Conservation (phyloP, 306 rosid species). For the barrel medic (Medicago truncatula) region MtrunA17r5.0-ANR NC_053049.1:47661501-47662000, state of each 20-base stretch:
- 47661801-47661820: no score
- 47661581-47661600: neutral
- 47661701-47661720: neutral
- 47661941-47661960: conserved; percentile 6
- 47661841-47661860: no score
- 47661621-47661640: no score
- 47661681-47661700: neutral
- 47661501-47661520: conserved; percentile 37
- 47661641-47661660: neutral
- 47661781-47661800: no score
- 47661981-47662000: conserved; percentile 7
- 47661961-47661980: conserved; percentile 9
- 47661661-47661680: neutral
- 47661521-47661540: neutral
- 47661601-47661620: neutral
- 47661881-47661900: neutral
- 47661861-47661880: neutral
- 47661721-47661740: neutral
- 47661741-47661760: neutral
- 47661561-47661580: conserved; percentile 46
- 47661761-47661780: no score
- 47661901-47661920: conserved; percentile 2
- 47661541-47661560: conserved; percentile 30
- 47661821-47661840: no score
- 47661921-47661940: neutral